Evolutionary conservation across 345 rosid genomes (phyloP).

Genomic region (Sonneratia alba): DNA sequence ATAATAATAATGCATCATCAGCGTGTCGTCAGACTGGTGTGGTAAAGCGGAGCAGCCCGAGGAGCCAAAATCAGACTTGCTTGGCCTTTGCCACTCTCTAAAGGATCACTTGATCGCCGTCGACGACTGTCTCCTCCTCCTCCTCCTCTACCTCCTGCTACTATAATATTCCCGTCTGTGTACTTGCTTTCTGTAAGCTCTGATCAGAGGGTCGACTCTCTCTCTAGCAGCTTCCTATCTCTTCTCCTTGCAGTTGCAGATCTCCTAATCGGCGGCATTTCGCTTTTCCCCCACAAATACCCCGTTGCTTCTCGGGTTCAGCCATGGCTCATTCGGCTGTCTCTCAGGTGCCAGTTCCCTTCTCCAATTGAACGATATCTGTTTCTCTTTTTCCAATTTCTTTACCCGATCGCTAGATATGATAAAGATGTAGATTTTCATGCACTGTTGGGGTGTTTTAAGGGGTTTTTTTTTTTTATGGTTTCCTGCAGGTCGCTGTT

Average conservation of each 20-base stretch:
- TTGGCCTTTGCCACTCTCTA: conserved; percentile 15
- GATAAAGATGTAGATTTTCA: not conserved
- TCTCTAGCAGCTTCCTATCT: not conserved
- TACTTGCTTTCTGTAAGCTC: not conserved
- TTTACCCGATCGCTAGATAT: not conserved
- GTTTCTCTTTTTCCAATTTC: not conserved
- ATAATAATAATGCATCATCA: too few species aligned
- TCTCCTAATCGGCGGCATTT: not conserved
- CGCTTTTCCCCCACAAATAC: not conserved
- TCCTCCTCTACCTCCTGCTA: not conserved
- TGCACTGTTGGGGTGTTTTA: not conserved
- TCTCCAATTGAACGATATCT: not conserved
- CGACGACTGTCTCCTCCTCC: not conserved
- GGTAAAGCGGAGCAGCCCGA: not conserved
- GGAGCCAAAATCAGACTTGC: conserved; percentile 5
- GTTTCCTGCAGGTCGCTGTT: conserved; percentile 31
- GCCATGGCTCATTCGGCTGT: conserved; percentile 37
- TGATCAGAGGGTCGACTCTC: not conserved
- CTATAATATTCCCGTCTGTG: not conserved
- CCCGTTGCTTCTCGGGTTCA: not conserved
- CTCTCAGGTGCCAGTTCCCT: conserved; percentile 27
- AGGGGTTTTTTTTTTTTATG: not conserved
- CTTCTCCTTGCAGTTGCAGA: too few species aligned
- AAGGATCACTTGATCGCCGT: conserved; percentile 1
- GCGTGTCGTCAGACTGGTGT: too few species aligned